A percentile compares a stretch with the other conserved stretches of the same genome.
These are phyloP conservation scores for Anthoceros angustus DNA, from an alignment of 225 moss, liverwort and hornwort species.

Conservation along the genomic window DNA sequence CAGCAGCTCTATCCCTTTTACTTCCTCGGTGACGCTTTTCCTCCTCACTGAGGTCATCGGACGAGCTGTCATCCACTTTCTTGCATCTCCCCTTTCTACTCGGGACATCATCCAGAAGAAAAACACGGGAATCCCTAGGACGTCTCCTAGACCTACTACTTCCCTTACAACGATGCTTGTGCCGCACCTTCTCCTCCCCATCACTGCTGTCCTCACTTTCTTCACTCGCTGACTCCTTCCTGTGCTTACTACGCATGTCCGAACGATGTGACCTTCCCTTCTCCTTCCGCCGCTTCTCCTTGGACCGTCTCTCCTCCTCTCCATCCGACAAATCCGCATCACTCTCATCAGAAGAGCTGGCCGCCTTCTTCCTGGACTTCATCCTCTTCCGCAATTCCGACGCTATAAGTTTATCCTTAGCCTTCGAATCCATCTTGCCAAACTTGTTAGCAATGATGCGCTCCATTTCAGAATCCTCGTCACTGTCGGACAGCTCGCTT, in stretches of 20 bases:
- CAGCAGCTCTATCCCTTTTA: not conserved
- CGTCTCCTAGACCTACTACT: not conserved
- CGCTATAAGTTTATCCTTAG: constrained; percentile 11
- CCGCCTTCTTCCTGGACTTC: constrained; percentile 21
- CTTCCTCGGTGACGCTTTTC: not conserved
- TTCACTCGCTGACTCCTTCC: not conserved
- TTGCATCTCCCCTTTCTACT: not conserved
- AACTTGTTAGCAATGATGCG: constrained; percentile 49
- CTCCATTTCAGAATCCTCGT: constrained; percentile 90
- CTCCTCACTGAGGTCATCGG: not conserved
- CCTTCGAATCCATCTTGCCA: constrained; percentile 38
- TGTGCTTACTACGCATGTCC: not conserved
- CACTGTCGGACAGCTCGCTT: constrained; percentile 75
- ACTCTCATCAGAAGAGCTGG: constrained; percentile 24
- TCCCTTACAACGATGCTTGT: constrained; percentile 15
- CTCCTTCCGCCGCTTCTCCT: constrained; percentile 12
- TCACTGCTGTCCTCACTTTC: constrained; percentile 15
- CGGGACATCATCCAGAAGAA: too few species aligned
- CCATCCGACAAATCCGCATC: constrained; percentile 11
- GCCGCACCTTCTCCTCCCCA: constrained; percentile 10
- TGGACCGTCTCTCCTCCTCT: not conserved
- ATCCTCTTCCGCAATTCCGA: constrained; percentile 9
- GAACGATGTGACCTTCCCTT: constrained; percentile 9
- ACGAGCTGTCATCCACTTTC: not conserved
- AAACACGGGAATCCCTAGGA: not conserved